Conservation (phyloP, 2,329 filamentous ascomycete species). For the Whalleya microplaca region DNA sequence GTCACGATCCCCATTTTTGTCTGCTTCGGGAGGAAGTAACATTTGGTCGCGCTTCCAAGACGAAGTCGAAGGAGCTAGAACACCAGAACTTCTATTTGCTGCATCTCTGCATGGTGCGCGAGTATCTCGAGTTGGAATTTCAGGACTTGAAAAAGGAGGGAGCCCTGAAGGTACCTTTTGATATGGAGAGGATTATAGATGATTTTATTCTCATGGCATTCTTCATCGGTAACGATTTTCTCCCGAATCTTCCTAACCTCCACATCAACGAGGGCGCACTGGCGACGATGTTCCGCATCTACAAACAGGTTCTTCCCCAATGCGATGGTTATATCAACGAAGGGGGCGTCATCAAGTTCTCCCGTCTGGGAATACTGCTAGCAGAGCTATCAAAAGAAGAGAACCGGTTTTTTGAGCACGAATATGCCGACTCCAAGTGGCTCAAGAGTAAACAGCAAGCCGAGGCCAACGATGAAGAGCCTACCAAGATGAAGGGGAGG, state of each 20-base stretch:
- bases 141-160: conserved; percentile 83
- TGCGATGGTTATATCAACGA: conserved; percentile 97
- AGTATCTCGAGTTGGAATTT: conserved; percentile 96
- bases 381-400: conserved; percentile 88
- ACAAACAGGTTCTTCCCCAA: conserved; percentile 86
- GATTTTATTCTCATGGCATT: conserved; percentile 99
- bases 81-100: conserved; percentile 99
- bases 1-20: conserved; percentile 98
- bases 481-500: conserved; percentile 60
- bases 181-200: conserved; percentile 96
- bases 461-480: conserved; percentile 67
- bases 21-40: conserved; percentile 96
- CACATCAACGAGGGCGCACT: conserved; percentile 98
- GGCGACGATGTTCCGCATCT: conserved; percentile 95
- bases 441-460: conserved; percentile 83
- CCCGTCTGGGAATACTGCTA: conserved; percentile 75
- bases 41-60: conserved; percentile 84
- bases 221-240: conserved; percentile 98
- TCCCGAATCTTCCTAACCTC: conserved; percentile 92
- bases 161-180: conserved; percentile 75
- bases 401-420: conserved; percentile 88
- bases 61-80: conserved; percentile 93
- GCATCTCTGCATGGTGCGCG: conserved; percentile 95
- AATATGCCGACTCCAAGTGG: conserved; percentile 88
- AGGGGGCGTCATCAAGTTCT: conserved; percentile 86